Evolutionary conservation across 345 rosid species (phyloP), one percentile per base, ranked within the genome.

Genomic region (Theobroma cacao): DNA sequence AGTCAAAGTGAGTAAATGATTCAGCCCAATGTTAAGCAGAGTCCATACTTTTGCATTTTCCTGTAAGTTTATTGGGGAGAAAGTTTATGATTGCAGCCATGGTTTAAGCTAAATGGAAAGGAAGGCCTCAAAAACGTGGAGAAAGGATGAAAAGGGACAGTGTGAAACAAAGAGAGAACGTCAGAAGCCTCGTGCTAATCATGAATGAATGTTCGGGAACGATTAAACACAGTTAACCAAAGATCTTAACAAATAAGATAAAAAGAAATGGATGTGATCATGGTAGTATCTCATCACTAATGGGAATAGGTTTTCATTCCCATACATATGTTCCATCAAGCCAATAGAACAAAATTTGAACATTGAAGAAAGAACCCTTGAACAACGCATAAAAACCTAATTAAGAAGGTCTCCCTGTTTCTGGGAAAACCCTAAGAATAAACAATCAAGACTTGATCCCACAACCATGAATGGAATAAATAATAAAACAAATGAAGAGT

Each of bases 401-500:
- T n/a, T n/a, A 20, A 40, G 12, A 15, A 18, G 28, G 50, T 66
- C 2, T 41, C 50, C 50, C 72, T 33, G 28, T 38, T 40, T 40
- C 18, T 22, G 17, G 50, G 17, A 40, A 36, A 66, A 36, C 50
- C 52, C 50, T 22, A 66, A 66, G 50, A 40, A 40, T 66, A 66
- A 40, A 66, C 50, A 66, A 38, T 38, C 55, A 69, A 26, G 36
- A 70, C 1, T 28, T 47, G 22, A 15, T 15, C 24, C 74, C 53
- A 72, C 43, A 10, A 70, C 52, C 61, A 72, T 7, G 14, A 47
- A 52, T 64, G 63, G 75, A 77, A 74, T 68, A 59, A 76, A 72
- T 58, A 68, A 72, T 36, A n/a, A 20, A 79, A 71, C 28, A 36
- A 59, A 74, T 62, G 33, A 5, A 36, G 66, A 33, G 26, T 61